Evolutionary conservation across 805 yeast species (phyloP).

Genomic region (Hanseniaspora singularis): DNA sequence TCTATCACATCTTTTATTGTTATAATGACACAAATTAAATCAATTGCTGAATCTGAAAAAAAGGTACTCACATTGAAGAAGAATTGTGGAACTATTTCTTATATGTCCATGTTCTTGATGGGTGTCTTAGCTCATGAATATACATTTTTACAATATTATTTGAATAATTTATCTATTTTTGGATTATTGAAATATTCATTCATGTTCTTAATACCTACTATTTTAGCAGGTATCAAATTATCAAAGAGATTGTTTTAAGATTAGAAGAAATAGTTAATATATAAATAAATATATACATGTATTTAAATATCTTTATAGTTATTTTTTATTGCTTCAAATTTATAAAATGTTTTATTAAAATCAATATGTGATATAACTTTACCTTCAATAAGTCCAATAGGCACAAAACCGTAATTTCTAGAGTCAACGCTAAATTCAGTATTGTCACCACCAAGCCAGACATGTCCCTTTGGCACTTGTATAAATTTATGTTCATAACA

Average conservation of each 20-base stretch:
- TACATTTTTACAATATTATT: constrained; percentile 24
- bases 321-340: constrained; percentile 23
- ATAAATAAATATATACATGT: background rate
- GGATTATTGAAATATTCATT: constrained; percentile 23
- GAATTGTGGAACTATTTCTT: constrained; percentile 22
- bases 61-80: constrained; percentile 23
- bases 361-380: constrained; percentile 65
- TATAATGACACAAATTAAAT: constrained; percentile 29
- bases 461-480: constrained; percentile 83
- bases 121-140: constrained; percentile 26
- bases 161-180: constrained; percentile 28
- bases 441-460: constrained; percentile 96
- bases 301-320: constrained; percentile 6
- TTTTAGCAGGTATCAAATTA: constrained; percentile 55
- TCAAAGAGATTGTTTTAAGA: constrained; percentile 34
- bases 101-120: constrained; percentile 22
- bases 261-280: constrained; percentile 1
- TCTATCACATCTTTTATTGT: constrained; percentile 34
- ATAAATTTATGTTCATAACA: constrained; percentile 39
- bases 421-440: constrained; percentile 78
- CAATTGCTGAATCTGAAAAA: constrained; percentile 17
- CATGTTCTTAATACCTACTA: constrained; percentile 38
- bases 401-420: constrained; percentile 77
- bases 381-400: constrained; percentile 79
- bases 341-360: constrained; percentile 38